phyloP scores from a whole-genome alignment of 805 yeast species.

The Saturnispora kantuleensis region DNA sequence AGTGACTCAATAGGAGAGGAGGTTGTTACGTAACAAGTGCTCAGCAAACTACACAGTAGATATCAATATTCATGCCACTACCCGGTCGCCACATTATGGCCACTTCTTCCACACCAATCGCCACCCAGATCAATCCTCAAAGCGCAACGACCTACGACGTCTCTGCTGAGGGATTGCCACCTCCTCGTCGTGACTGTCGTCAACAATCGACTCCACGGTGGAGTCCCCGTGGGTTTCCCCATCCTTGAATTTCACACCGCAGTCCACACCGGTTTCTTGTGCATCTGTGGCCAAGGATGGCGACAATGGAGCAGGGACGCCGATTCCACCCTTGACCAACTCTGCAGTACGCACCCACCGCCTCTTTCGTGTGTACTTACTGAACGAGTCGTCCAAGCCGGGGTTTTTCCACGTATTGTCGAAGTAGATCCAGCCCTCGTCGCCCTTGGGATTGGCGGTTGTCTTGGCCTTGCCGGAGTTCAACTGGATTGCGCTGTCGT shows the following conservation, averaged over 20 bases:
- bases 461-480: constrained; percentile 50
- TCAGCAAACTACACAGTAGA: neutral
- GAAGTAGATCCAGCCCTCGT: constrained; percentile 81
- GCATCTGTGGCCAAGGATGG: no score
- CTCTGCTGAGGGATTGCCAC: no score
- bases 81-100: no score
- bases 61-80: no score
- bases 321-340: constrained; percentile 34
- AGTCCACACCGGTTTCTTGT: neutral
- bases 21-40: neutral
- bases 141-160: no score
- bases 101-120: no score
- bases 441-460: constrained; percentile 61
- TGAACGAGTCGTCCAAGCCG: constrained; percentile 74
- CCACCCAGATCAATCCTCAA: no score
- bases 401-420: constrained; percentile 96
- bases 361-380: constrained; percentile 88
- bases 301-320: neutral
- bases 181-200: neutral
- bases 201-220: neutral
- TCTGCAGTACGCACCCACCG: constrained; percentile 96
- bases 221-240: neutral
- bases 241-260: neutral
- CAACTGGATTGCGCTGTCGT: constrained; percentile 74
- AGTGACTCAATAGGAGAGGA: neutral